Evolutionary conservation across 768 basidiomycete species (phyloP).

Genomic region (Rhodosporidiobolus odoratus): DNA sequence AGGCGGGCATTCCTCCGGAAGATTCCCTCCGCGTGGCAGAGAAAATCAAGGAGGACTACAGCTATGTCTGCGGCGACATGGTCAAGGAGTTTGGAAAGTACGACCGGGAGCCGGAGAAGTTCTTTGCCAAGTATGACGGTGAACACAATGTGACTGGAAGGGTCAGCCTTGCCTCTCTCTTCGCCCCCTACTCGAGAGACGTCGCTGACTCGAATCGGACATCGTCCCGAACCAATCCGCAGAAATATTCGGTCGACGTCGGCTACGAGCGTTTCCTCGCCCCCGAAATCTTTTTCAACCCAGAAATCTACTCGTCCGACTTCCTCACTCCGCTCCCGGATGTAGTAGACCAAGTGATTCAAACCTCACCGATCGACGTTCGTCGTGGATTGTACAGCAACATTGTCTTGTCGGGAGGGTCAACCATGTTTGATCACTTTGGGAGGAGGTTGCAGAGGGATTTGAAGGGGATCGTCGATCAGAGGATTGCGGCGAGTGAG

Average conservation of each 20-base stretch:
- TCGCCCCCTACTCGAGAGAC: background rate
- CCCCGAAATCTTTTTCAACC: slow-evolving; percentile 99
- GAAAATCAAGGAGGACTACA: slow-evolving; percentile 95
- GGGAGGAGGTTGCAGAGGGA: slow-evolving; percentile 95
- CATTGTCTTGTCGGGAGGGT: slow-evolving; percentile 93
- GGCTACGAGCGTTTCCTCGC: slow-evolving; percentile 99
- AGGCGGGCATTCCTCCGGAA: slow-evolving; percentile 82
- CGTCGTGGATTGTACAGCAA: slow-evolving; percentile 97
- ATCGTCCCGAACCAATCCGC: slow-evolving; percentile 1
- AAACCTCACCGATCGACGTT: slow-evolving; percentile 92
- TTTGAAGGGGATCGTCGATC: slow-evolving; percentile 87
- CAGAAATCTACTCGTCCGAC: slow-evolving; percentile 95
- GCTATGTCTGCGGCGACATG: slow-evolving; percentile 97
- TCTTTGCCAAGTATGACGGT: slow-evolving; percentile 87
- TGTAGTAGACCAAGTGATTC: slow-evolving; percentile 93
- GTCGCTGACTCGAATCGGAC: background rate
- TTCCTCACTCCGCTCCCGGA: slow-evolving; percentile 93
- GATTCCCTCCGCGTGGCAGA: slow-evolving; percentile 86
- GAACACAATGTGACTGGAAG: slow-evolving; percentile 88
- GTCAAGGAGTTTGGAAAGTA: slow-evolving; percentile 98
- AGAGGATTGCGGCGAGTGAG: slow-evolving; percentile 71
- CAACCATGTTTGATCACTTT: slow-evolving; percentile 99
- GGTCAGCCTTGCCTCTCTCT: slow-evolving; percentile 52
- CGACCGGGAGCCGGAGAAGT: slow-evolving; percentile 89
- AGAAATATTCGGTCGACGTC: slow-evolving; percentile 92